Conservation (phyloP, 768 basidiomycete species). For the Termitomyces sp. region DNA sequence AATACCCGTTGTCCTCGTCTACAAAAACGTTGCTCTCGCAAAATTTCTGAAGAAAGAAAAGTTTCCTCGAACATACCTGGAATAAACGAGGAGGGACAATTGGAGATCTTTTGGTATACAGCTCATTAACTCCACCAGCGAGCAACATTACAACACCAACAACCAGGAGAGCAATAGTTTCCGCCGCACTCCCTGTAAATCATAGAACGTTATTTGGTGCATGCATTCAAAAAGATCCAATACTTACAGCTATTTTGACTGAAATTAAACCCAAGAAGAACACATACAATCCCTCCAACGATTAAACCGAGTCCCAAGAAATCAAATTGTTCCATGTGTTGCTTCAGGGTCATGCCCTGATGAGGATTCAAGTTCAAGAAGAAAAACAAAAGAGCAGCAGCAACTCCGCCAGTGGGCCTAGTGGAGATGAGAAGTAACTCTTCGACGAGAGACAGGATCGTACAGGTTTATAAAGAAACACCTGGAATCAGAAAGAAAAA, state of each 20-base stretch:
- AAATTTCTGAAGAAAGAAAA: not conserved
- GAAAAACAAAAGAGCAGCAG: conserved; percentile 54
- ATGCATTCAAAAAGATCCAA: not conserved
- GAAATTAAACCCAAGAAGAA: conserved; percentile 70
- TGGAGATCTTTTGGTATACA: conserved; percentile 55
- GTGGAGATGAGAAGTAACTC: not conserved
- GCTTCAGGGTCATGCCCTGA: conserved; percentile 44
- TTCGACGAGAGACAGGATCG: conserved; percentile 13
- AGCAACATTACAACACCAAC: conserved; percentile 53
- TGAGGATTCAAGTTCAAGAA: conserved; percentile 81
- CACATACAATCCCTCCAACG: conserved; percentile 56
- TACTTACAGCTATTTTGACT: conserved; percentile 61
- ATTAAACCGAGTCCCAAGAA: conserved; percentile 62
- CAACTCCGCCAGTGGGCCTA: conserved; percentile 71
- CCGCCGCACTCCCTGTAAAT: conserved; percentile 44
- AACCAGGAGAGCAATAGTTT: conserved; percentile 58
- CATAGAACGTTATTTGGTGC: not conserved
- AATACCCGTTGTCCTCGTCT: conserved; percentile 71
- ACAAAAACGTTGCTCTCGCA: not conserved
- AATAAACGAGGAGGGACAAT: conserved; percentile 75
- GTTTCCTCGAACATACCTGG: conserved; percentile 34
- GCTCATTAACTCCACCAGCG: conserved; percentile 49
- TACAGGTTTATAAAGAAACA: conserved; percentile 77
- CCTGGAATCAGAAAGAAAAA: conserved; percentile 25
- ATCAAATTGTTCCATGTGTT: conserved; percentile 66